Percentiles rank a stretch among this genome's conserved stretches.
Conservation (phyloP, 768 basidiomycete genomes). For the Boletales sp. region DNA sequence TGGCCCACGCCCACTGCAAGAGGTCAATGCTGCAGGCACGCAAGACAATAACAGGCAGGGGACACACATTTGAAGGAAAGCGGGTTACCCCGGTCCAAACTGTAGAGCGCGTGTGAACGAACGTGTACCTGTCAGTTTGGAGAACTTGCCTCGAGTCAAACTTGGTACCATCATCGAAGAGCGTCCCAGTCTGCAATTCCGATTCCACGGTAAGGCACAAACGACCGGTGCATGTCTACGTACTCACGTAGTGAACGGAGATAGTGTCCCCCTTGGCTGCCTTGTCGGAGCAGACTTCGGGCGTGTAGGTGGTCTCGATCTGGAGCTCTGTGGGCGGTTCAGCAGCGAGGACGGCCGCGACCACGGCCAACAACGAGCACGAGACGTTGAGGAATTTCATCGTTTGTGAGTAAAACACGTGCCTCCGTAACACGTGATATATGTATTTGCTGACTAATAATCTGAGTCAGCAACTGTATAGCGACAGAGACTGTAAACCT, state of each 20-base stretch:
- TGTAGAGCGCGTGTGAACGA: conserved; percentile 22
- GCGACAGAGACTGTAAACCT: conserved; percentile 29
- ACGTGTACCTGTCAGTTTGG: neutral
- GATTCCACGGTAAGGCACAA: neutral
- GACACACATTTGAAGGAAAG: conserved; percentile 73
- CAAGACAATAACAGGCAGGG: neutral
- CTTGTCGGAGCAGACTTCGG: conserved; percentile 52
- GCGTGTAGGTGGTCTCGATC: conserved; percentile 60
- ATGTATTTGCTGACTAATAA: conserved; percentile 1
- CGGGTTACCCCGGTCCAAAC: conserved; percentile 70
- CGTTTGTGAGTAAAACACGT: conserved; percentile 1
- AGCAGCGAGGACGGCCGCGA: conserved; percentile 43
- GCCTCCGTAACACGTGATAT: conserved; percentile 1
- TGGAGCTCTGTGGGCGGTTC: conserved; percentile 52
- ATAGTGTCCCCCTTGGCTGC: conserved; percentile 62
- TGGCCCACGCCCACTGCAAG: conserved; percentile 69
- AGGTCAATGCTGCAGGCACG: neutral
- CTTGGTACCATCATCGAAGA: conserved; percentile 71
- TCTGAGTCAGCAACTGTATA: conserved; percentile 43
- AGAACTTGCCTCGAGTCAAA: conserved; percentile 80
- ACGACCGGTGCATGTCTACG: neutral
- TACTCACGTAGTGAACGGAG: conserved; percentile 74
- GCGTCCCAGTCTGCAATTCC: conserved; percentile 56
- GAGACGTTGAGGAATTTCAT: conserved; percentile 53
- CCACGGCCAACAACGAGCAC: conserved; percentile 47